A percentile compares a stretch with the other conserved stretches of the same genome.
phyloP scores from a whole-genome alignment of 2,329 filamentous ascomycete species.

The Aureobasidium subglaciale region DNA sequence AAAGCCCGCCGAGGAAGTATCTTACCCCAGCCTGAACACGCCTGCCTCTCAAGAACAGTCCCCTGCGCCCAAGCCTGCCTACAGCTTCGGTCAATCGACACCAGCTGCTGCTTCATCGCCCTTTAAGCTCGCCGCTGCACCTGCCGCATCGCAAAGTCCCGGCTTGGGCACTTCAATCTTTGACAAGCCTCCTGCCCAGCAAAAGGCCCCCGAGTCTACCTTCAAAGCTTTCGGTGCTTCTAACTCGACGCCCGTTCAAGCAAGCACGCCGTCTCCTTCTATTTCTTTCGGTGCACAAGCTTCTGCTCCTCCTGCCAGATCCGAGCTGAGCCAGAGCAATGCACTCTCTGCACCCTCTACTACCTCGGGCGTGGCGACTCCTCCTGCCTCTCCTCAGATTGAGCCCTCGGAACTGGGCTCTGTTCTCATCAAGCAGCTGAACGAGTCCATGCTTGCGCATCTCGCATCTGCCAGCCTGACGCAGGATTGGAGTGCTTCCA shows the following conservation, averaged over 20 bases:
- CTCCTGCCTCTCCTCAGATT: constrained; percentile 1
- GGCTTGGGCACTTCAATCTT: constrained; percentile 5
- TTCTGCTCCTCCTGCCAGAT: not conserved
- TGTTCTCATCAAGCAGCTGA: not conserved
- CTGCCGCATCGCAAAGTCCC: not conserved
- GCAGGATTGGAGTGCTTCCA: not conserved
- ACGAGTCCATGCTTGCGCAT: constrained; percentile 1
- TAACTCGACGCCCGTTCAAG: not conserved
- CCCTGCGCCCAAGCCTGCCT: not conserved
- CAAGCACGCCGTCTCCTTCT: not conserved
- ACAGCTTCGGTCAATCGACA: not conserved
- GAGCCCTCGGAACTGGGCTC: not conserved
- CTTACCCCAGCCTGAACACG: not conserved
- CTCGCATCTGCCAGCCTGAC: not conserved
- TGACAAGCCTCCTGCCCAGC: not conserved
- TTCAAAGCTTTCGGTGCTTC: constrained; percentile 9
- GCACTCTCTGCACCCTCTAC: not conserved
- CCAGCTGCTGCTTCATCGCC: not conserved
- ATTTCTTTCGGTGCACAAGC: not conserved
- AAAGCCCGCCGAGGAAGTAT: not conserved
- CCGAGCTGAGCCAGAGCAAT: not conserved
- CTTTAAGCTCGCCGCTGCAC: not conserved
- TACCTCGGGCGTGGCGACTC: not conserved
- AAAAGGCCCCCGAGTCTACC: constrained; percentile 5
- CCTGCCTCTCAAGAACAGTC: not conserved